Conservation (phyloP, 1,284 basidiomycete species). For the Cerrena zonata region DNA sequence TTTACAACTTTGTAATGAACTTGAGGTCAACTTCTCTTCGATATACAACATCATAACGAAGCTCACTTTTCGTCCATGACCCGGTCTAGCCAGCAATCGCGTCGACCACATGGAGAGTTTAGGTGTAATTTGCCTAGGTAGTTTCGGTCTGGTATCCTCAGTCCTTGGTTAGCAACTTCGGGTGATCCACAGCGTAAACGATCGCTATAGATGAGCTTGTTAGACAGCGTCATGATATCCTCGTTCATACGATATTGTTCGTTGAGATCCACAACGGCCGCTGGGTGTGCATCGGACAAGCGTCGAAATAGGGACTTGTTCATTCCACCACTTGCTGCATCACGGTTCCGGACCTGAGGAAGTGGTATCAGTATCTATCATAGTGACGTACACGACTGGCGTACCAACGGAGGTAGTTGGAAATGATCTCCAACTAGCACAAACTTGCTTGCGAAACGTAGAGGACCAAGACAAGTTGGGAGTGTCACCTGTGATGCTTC, state of each 20-base stretch:
- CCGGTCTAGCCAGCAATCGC: slow-evolving; percentile 65
- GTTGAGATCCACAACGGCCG: slow-evolving; percentile 76
- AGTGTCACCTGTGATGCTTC: slow-evolving; percentile 97
- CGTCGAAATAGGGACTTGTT: slow-evolving; percentile 87
- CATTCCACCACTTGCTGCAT: slow-evolving; percentile 79
- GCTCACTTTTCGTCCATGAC: slow-evolving; percentile 63
- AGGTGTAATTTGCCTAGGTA: slow-evolving; percentile 40
- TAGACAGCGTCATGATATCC: slow-evolving; percentile 93
- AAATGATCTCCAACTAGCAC: slow-evolving; percentile 95
- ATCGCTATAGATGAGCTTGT: slow-evolving; percentile 81
- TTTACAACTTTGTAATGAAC: slow-evolving; percentile 51
- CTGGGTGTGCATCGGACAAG: slow-evolving; percentile 80
- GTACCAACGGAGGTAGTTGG: slow-evolving; percentile 88
- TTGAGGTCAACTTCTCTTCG: too few species aligned
- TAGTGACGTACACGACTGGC: slow-evolving; percentile 19
- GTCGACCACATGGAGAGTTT: slow-evolving; percentile 24
- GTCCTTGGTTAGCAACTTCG: slow-evolving; percentile 53
- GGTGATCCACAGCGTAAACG: slow-evolving; percentile 76
- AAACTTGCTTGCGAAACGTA: slow-evolving; percentile 86
- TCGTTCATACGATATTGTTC: slow-evolving; percentile 96
- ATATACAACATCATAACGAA: too few species aligned
- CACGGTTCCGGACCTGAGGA: slow-evolving; percentile 69
- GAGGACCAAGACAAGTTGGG: slow-evolving; percentile 89
- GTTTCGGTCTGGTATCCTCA: slow-evolving; percentile 48
- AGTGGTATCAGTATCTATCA: not conserved